Base-by-base conservation (phyloP, 768 basidiomycete species). In the Omphalotus guepiniiformis region DNA sequence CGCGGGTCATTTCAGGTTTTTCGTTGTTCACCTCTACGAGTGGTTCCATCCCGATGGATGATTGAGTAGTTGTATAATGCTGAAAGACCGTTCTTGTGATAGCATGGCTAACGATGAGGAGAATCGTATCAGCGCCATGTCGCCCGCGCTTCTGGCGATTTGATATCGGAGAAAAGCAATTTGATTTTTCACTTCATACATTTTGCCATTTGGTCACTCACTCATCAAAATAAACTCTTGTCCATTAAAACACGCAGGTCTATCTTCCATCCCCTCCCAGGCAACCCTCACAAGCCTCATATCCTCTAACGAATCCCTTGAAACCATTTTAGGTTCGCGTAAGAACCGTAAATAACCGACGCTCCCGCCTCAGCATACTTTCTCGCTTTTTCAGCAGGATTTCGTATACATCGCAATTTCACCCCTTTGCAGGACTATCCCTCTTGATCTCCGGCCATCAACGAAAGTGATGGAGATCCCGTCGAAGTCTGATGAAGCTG, bases 241-340 rank as follows among this genome's bases (percentile, higher is more conserved):
- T 53, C 91, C 78, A 2, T 93, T 76, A 54, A 93, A 73, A n/a
- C n/a, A n/a, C 3, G 91, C 91, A 0, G 91, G 91, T 0, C 90
- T 82, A 55, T 88, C 78, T 3, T 85, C 82, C 29, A 91, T 67
- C 5, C 71, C 58, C 44, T 85, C 82, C 50, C 91, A 70, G 3
- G 86, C 86, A 54, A 82, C 77, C 8, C 91, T 80, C 6, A 83
- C 88, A 47, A 87, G 76, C 13, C 83, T 78, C 79, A 93, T 82
- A 63, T 93, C 90, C 36, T 81, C 73, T 27, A 93, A 76, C 9
- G 79, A 76, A 29, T n/a, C n/a, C 90, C 90, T 60, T 90, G 90
- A 78, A 93, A 93, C 90, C 90, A 93, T 9, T 79, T 87, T 2
- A n/a, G 91, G 90, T 57, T 93, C 91, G n/a, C 2, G 91, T 93